Evolutionary conservation across 805 yeast species (phyloP), one percentile per base, ranked within the genome.

Genomic region (Limtongia smithiae): DNA sequence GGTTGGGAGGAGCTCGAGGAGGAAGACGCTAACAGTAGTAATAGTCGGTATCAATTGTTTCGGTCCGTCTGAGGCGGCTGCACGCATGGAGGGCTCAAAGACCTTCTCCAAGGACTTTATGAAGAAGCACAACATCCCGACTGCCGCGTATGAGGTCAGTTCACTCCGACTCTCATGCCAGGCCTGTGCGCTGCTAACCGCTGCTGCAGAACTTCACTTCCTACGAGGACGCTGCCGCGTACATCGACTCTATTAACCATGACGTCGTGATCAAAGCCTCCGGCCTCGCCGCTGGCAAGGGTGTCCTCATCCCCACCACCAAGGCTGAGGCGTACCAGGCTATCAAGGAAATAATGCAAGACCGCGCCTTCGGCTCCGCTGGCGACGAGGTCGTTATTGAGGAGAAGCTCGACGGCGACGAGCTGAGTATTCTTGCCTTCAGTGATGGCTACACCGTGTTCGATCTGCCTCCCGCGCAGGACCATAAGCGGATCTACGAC

Each of bases 261-360:
- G 80, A 82, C 50, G 81, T 93, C 34, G 99, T 93, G 37, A 82
- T 93, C 67, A 93, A 93, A 73, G 98, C 98, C 18, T 89, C 91
- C 48, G 99, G 99, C 50, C 80, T 93, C 60, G 99, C 99, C 46
- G 98, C 95, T 30, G 99, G 99, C 58, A 93, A 93, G 70, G 99
- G 99, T 62, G 99, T 93, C 17, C 73, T 93, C 68, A 90, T 93
- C 62, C 98, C 99, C 48, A 75, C 80, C 47, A 76, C 79, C 51
- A 83, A 81, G 60, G 79, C 84, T 57, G 97, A 93, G 72, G 97
- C 97, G 2, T 71, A 79, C 54, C 81, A 73, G 14, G 97, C 95
- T 20, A 76, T 93, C 62, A 79, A 82, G 58, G 87, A 83, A 65
- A 83, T 93, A 58, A 94, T 93, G 97, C 82, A 87, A 43, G 85